Conservation (phyloP, 768 basidiomycete species). For the Lentinula sp. region DNA sequence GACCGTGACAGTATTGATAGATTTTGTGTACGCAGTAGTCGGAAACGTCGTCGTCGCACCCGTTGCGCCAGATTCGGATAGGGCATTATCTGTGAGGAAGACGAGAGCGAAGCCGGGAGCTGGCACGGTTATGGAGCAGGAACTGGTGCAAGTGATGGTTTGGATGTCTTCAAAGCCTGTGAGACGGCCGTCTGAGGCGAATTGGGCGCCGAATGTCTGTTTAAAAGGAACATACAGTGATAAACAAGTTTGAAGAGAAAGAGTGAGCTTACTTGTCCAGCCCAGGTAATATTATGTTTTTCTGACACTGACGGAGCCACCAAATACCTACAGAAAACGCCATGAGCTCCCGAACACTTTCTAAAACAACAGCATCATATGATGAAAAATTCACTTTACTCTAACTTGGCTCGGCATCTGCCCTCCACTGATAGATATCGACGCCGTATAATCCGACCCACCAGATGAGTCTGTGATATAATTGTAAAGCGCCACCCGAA, state of each 20-base stretch:
- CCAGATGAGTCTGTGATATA: conserved; percentile 59
- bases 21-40: conserved; percentile 35
- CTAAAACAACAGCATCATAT: too few relatives aligned
- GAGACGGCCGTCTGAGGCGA: conserved; percentile 64
- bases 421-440: conserved; percentile 39
- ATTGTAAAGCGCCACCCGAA: conserved; percentile 66
- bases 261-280: conserved; percentile 48
- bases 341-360: background rate
- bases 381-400: conserved; percentile 37
- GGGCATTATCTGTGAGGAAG: conserved; percentile 47
- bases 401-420: conserved; percentile 37
- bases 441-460: conserved; percentile 44
- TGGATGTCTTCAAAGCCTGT: conserved; percentile 47
- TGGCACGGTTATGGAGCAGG: conserved; percentile 55
- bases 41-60: conserved; percentile 40
- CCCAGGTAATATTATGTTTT: conserved; percentile 70
- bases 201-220: conserved; percentile 56
- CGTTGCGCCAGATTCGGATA: conserved; percentile 19
- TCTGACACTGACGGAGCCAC: conserved; percentile 48
- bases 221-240: background rate
- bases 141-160: conserved; percentile 52
- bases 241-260: background rate
- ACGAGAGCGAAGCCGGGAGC: conserved; percentile 75
- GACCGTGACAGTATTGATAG: conserved; percentile 22
- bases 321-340: conserved; percentile 39